Evolutionary conservation across 2,329 filamentous ascomycete genomes (phyloP), one percentile per base, ranked within the genome.

Genomic region (Rhinocladiella mackenziei): DNA sequence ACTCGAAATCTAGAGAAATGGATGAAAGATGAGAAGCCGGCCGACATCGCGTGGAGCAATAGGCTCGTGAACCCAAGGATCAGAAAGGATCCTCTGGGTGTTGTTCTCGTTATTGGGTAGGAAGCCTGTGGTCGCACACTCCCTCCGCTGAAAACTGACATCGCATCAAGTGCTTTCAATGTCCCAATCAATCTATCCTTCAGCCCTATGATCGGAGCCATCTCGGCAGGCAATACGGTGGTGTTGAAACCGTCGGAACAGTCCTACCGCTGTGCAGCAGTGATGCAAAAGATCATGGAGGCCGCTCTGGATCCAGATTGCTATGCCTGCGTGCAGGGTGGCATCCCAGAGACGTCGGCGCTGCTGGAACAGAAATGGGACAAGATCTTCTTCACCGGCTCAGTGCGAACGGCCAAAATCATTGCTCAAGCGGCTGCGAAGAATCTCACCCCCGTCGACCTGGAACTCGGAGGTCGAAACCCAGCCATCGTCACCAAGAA

Each of bases 341-440:
- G 73, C 19, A 69, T 95, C 14, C 75, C 83, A 3, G 88, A 95
- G 72, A 89, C 85, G 3, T 87, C 85, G 33, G 81, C 81, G 9
- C 70, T 97, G 32, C 76, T 98, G 23, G 80, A 91, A 45, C 80
- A 89, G 70, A 91, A 91, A 65, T 98, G 89, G 84, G 89, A 94
- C 70, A 97, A 96, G 77, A 94, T 98, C 60, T 89, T 92, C 73
- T 98, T 95, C 71, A 98, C 92, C 1, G 92, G 92, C 42, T 83
- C 81, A 58, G 76, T 77, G 39, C 70, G 63, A 19, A 88, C 96
- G 13, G 92, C 86, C 60, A 88, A 83, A 61, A 89, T 97, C 59
- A 82, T 97, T 40, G 79, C 87, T 35, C 83, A 89, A 65, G 95
- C 94, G 64, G 92, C 91, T 0, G 91, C 92, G 48, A 80, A 88